A percentile compares a stretch with the other conserved stretches of the same genome.
These are phyloP conservation scores for Sphagnum tenellum DNA, from an alignment of 225 moss, liverwort and hornwort species.

Conservation along the genomic window DNA sequence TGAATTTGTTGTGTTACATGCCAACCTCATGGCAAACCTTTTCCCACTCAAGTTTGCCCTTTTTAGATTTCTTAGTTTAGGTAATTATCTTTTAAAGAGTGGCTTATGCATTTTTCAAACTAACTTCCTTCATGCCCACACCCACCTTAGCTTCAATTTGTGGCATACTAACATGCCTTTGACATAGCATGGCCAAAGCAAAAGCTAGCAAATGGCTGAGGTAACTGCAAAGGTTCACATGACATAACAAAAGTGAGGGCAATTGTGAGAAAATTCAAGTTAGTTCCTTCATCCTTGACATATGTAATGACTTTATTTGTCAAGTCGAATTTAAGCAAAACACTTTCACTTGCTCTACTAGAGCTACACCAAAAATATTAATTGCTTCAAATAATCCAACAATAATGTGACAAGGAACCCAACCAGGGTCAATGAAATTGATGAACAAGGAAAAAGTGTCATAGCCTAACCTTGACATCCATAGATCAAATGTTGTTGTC, in stretches of 20 bases:
- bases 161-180: not conserved
- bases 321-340: too few species aligned
- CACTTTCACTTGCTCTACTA: not conserved
- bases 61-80: not conserved
- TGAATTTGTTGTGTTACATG: not conserved
- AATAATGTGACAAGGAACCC: not conserved
- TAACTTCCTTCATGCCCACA: not conserved
- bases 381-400: not conserved
- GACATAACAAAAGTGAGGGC: not conserved
- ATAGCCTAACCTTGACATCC: not conserved
- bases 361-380: not conserved
- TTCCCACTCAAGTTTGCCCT: not conserved
- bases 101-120: not conserved
- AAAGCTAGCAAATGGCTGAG: not conserved
- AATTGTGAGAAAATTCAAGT: not conserved
- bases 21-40: not conserved
- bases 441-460: not conserved
- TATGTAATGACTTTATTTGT: too few species aligned
- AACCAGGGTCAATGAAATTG: too few species aligned
- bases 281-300: not conserved
- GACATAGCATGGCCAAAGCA: not conserved
- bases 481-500: not conserved
- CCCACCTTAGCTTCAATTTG: not conserved
- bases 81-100: not conserved
- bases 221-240: not conserved